A percentile compares a stretch with the other conserved stretches of the same genome.
These are phyloP conservation scores for Penicillium griseofulvum DNA, from an alignment of 2,329 filamentous ascomycete genomes.

Conservation along the genomic window DNA sequence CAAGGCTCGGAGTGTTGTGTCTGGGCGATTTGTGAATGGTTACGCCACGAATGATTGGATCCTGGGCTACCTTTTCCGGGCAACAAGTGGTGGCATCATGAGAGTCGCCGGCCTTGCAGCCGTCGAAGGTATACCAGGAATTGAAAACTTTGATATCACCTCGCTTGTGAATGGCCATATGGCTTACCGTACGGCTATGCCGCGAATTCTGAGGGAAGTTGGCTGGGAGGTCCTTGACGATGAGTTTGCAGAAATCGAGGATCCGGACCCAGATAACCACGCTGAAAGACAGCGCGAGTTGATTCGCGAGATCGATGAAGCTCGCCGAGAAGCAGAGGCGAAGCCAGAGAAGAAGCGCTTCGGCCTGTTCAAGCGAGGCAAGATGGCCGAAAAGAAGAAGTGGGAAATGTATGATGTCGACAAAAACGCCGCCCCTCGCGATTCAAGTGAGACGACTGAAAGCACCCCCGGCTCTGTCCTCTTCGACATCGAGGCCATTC, in stretches of 20 bases:
- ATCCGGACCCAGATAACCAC: slow-evolving; percentile 94
- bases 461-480: slow-evolving; percentile 58
- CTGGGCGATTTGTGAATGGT: slow-evolving; percentile 91
- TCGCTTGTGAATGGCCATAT: slow-evolving; percentile 87
- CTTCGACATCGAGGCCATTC: slow-evolving; percentile 94
- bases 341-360: slow-evolving; percentile 72
- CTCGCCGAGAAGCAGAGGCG: slow-evolving; percentile 78
- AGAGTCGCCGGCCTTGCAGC: slow-evolving; percentile 79
- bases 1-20: slow-evolving; percentile 75
- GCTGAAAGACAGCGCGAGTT: slow-evolving; percentile 82
- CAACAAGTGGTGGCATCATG: slow-evolving; percentile 89
- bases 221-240: slow-evolving; percentile 91
- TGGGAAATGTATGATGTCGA: slow-evolving; percentile 92
- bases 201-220: slow-evolving; percentile 76
- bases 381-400: slow-evolving; percentile 69
- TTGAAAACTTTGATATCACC: slow-evolving; percentile 89
- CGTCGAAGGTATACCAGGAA: slow-evolving; percentile 70
- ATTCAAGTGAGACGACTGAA: slow-evolving; percentile 26
- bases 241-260: slow-evolving; percentile 94
- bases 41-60: slow-evolving; percentile 98
- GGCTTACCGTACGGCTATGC: slow-evolving; percentile 94
- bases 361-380: slow-evolving; percentile 78
- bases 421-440: slow-evolving; percentile 28
- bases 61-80: slow-evolving; percentile 87
- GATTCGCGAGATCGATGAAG: slow-evolving; percentile 95